A percentile compares a stretch with the other conserved stretches of the same genome.
Evolutionary conservation across 1,284 basidiomycete genomes (phyloP).

Genomic region (Cryptococcus sp.): DNA sequence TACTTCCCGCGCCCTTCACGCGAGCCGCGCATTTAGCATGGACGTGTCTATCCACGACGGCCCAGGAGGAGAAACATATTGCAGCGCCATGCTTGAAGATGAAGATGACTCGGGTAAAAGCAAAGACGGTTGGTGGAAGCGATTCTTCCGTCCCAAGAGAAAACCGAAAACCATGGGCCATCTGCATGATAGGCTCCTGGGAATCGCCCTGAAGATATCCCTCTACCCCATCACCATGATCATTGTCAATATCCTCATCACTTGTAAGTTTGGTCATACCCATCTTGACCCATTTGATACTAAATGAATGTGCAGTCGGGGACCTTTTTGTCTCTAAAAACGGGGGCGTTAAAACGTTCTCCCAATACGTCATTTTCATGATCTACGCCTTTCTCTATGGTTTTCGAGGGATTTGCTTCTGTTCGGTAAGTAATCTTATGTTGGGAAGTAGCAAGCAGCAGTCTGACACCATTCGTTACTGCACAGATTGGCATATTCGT

Average conservation of each 20-base stretch:
- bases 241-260: constrained; percentile 28
- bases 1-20: no score
- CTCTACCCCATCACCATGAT: constrained; percentile 29
- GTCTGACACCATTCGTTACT: not conserved
- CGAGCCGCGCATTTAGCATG: no score
- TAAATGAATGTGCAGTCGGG: constrained; percentile 14
- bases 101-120: no score
- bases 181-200: constrained; percentile 19
- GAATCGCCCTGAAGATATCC: constrained; percentile 27
- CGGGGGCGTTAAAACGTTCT: constrained; percentile 13
- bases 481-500: constrained; percentile 20
- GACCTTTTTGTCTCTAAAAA: constrained; percentile 22
- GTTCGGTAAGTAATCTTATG: constrained; percentile 14
- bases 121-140: no score
- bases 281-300: no score
- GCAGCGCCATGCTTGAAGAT: no score
- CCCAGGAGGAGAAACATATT: no score
- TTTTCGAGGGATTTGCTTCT: constrained; percentile 28
- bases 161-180: no score
- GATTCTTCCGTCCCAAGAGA: no score
- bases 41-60: no score
- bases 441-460: not conserved
- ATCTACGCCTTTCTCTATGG: constrained; percentile 33
- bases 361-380: constrained; percentile 22
- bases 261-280: constrained; percentile 10